phyloP scores from a whole-genome alignment of 257 asterid species.

The Jaltomata sinuosa region DNA sequence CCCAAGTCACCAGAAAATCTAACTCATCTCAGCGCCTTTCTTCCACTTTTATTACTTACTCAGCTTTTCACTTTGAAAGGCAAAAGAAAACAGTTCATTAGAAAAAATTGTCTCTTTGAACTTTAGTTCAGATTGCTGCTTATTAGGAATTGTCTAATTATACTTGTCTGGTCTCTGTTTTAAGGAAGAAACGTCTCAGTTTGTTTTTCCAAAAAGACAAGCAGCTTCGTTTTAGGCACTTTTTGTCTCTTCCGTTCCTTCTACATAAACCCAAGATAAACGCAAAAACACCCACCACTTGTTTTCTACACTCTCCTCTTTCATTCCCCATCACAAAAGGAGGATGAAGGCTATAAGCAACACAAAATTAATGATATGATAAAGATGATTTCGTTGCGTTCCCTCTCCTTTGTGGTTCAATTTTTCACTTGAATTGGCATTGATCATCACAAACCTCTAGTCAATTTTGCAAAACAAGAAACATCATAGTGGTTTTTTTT shows the following conservation, averaged over 20 bases:
- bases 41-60: background rate
- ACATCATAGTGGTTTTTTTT: background rate
- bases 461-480: background rate
- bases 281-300: background rate
- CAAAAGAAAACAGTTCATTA: background rate
- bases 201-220: background rate
- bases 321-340: background rate
- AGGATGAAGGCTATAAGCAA: background rate
- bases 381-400: background rate
- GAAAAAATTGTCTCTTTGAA: no score
- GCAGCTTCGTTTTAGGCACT: background rate
- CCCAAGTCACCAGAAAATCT: no score
- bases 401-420: conserved; percentile 52
- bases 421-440: background rate
- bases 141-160: no score
- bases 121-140: no score
- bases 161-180: background rate
- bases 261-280: background rate
- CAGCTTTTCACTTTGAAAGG: background rate
- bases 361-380: background rate
- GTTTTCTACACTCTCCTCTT: background rate
- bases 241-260: background rate
- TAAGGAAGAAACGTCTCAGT: background rate
- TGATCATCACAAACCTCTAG: background rate
- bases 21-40: background rate